Conservation (phyloP, 148 eudicot species). For the Vaccinium myrtillus region DNA sequence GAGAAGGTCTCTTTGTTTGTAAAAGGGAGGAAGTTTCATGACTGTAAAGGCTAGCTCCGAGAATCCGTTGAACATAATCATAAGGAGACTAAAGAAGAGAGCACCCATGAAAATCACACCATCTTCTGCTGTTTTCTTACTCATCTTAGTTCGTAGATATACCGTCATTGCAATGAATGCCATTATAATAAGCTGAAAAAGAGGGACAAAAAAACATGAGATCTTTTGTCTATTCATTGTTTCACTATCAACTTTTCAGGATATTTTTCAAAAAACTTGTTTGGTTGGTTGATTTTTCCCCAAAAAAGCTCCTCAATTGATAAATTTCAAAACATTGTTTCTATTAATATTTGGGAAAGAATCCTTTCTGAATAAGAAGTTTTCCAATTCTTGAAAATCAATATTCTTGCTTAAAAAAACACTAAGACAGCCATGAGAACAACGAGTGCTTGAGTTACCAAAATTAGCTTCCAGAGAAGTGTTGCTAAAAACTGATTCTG, state of each 20-base stretch:
- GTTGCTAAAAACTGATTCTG: neutral
- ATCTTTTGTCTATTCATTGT: neutral
- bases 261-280: neutral
- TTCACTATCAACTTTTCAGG: neutral
- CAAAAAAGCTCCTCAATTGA: neutral
- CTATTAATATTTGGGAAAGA: neutral
- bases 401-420: neutral
- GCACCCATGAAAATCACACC: constrained; percentile 75
- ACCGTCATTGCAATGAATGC: constrained; percentile 55
- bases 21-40: constrained; percentile 72
- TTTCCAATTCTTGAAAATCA: neutral
- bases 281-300: neutral
- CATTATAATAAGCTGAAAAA: constrained; percentile 53
- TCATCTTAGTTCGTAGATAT: constrained; percentile 61
- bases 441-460: neutral
- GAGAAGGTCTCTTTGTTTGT: constrained; percentile 76
- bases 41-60: constrained; percentile 69
- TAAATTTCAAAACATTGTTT: neutral
- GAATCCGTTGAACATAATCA: constrained; percentile 73
- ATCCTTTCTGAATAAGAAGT: neutral
- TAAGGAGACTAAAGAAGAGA: constrained; percentile 51
- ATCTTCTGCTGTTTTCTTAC: constrained; percentile 38
- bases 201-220: neutral
- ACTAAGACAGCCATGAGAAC: neutral
- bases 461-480: neutral